Base-by-base conservation (phyloP, 306 rosid genomes). In the Ceratonia siliqua region DNA sequence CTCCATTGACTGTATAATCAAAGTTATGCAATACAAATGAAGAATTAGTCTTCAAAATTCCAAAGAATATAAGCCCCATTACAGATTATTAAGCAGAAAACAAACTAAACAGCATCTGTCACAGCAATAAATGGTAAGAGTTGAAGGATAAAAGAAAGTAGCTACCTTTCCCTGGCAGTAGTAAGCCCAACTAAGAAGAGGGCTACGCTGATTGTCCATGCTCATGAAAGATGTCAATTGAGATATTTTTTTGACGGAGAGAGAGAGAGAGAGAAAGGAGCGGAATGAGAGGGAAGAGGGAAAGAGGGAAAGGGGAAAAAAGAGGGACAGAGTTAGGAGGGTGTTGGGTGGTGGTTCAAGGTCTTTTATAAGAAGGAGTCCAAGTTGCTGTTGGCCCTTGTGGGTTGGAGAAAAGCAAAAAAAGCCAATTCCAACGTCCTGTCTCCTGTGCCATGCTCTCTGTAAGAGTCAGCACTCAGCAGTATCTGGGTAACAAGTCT, bases 141-240 rank as follows among this genome's bases (percentile, higher is more conserved):
- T 22, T 36, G 53, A 50, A 49, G n/a, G 42, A 45, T 20, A 46
- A 33, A 24, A 13, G 50, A 39, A 46, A 67, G 14, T 4, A 3
- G 12, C 11, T 84, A 92, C 98, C 94, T 88, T 90, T 79, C 94
- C 98, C 27, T 85, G 94, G 79, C 78, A 85, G 92, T 21, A 87
- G 73, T 84, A 90, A 38, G 87, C 87, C 90, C 83, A 87, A 72
- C 58, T 79, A 5, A 83, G 83, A 55, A 90, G 84, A 84, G 94
- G 86, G 75, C 30, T 83, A 5, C 93, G 83, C 53, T 94, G 95
- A 81, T 77, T 83, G 25, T 94, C 98, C 98, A 94, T 94, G 72
- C 12, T 56, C 28, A 36, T 6, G 15, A 15, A 28, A 56, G 33
- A 65, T 72, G 45, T 38, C 6, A 70, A 74, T 72, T 30, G 14